These are phyloP conservation scores for Cutaneotrichosporon mucoides DNA, from an alignment of 1,284 basidiomycete species.

Conservation along the genomic window DNA sequence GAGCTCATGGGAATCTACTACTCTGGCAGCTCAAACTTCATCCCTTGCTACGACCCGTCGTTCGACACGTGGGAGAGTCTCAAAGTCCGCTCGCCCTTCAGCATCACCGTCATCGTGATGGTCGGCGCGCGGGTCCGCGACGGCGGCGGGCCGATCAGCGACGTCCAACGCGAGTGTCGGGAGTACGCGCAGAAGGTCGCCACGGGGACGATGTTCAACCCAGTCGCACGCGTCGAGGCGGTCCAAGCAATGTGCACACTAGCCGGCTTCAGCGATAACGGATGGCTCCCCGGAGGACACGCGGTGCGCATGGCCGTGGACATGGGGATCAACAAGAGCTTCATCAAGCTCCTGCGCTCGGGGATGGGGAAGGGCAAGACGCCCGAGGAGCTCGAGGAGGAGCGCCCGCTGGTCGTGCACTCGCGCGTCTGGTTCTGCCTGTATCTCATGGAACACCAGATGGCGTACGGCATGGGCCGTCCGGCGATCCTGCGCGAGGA, in stretches of 20 bases:
- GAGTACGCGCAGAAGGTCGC: constrained; percentile 74
- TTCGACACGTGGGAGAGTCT: constrained; percentile 69
- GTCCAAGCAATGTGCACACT: constrained; percentile 86
- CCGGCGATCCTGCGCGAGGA: constrained; percentile 88
- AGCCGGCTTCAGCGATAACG: constrained; percentile 85
- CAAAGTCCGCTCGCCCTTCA: constrained; percentile 46
- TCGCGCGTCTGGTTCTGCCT: constrained; percentile 84
- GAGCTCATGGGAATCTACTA: constrained; percentile 82
- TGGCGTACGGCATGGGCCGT: constrained; percentile 87
- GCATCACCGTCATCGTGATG: constrained; percentile 73
- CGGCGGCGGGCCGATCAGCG: constrained; percentile 59
- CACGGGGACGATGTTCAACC: constrained; percentile 71
- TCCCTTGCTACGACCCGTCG: constrained; percentile 74
- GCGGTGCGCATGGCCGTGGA: constrained; percentile 91
- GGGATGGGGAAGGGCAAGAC: constrained; percentile 65
- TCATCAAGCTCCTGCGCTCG: constrained; percentile 70
- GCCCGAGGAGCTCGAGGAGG: constrained; percentile 57
- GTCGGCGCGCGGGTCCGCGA: constrained; percentile 81
- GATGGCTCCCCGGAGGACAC: constrained; percentile 82
- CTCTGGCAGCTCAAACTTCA: constrained; percentile 76
- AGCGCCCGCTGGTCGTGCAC: constrained; percentile 71
- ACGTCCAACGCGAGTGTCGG: constrained; percentile 36
- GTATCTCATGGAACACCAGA: constrained; percentile 89
- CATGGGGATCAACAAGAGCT: constrained; percentile 81
- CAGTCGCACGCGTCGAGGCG: constrained; percentile 73